Evolutionary conservation across 257 asterid species (phyloP).

Genomic region (Hygrophila difformis): DNA sequence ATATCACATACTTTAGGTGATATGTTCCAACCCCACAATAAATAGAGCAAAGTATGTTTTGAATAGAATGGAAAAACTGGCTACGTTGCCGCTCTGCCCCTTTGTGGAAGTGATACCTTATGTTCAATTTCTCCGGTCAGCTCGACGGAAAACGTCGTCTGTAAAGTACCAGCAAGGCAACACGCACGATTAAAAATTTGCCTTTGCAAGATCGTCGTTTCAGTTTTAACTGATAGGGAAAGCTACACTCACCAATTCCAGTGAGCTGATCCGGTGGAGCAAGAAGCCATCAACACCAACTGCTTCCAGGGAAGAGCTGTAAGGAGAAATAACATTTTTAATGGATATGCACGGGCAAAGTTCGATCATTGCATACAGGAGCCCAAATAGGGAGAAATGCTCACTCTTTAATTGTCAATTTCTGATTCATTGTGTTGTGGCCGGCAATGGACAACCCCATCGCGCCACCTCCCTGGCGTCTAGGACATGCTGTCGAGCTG

Average conservation of each 20-base stretch:
- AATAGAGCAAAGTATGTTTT: too few relatives aligned
- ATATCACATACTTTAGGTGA: too few relatives aligned
- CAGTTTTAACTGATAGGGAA: background rate
- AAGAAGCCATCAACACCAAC: slow-evolving; percentile 38
- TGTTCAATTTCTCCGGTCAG: slow-evolving; percentile 43
- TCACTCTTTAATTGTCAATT: slow-evolving; percentile 26
- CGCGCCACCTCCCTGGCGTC: slow-evolving; percentile 10
- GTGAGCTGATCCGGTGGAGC: slow-evolving; percentile 41
- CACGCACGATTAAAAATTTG: background rate
- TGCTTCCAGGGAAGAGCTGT: slow-evolving; percentile 24
- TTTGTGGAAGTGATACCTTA: slow-evolving; percentile 28
- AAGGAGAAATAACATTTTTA: background rate
- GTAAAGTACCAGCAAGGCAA: background rate
- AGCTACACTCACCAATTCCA: slow-evolving; percentile 43
- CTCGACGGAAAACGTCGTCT: slow-evolving; percentile 43
- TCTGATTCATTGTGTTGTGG: slow-evolving; percentile 24
- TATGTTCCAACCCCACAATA: too few relatives aligned
- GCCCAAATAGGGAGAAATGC: slow-evolving; percentile 8
- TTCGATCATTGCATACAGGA: background rate
- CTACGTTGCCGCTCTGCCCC: slow-evolving; percentile 47
- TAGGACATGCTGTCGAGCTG: slow-evolving; percentile 20
- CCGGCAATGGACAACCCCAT: slow-evolving; percentile 1
- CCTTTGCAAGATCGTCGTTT: background rate
- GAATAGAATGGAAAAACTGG: too few relatives aligned
- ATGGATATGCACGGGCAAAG: background rate